Evolutionary conservation across 2,329 filamentous ascomycete species (phyloP).

Genomic region (Balansia obtecta): DNA sequence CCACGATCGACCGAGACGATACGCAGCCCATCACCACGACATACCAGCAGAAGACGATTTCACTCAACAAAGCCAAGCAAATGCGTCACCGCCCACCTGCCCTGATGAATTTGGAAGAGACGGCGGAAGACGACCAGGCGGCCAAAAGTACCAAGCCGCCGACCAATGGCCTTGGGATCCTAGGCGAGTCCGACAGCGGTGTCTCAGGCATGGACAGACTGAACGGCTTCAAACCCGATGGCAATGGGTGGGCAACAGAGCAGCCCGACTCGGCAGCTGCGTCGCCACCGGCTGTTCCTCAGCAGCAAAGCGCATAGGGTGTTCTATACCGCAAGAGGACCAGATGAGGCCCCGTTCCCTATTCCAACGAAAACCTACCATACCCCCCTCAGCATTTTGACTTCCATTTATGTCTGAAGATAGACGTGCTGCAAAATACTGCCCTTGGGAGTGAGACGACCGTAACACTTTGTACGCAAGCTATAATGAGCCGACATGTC

Average conservation of each 20-base stretch:
- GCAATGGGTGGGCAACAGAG: conserved; percentile 5
- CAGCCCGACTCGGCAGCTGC: conserved; percentile 8
- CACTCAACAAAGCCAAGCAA: conserved; percentile 71
- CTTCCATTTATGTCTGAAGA: neutral
- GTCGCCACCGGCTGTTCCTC: conserved; percentile 11
- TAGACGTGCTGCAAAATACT: neutral
- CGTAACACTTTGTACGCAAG: neutral
- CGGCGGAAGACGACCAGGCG: conserved; percentile 17
- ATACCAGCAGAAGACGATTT: conserved; percentile 96
- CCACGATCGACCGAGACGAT: conserved; percentile 89
- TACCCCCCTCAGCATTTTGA: no score
- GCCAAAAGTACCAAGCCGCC: conserved; percentile 12
- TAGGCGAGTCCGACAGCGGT: conserved; percentile 29
- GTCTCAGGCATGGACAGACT: conserved; percentile 30
- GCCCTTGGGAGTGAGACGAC: neutral
- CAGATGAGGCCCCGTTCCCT: neutral
- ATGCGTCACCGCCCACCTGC: conserved; percentile 86
- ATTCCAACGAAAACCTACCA: neutral
- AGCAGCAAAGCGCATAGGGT: conserved; percentile 21
- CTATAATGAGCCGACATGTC: neutral
- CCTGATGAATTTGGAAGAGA: conserved; percentile 56
- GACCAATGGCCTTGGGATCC: conserved; percentile 31
- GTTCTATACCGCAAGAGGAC: conserved; percentile 8
- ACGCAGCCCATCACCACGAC: conserved; percentile 71
- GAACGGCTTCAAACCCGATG: conserved; percentile 21